phyloP scores from a whole-genome alignment of 805 yeast species.

The Candida krabiensis region DNA sequence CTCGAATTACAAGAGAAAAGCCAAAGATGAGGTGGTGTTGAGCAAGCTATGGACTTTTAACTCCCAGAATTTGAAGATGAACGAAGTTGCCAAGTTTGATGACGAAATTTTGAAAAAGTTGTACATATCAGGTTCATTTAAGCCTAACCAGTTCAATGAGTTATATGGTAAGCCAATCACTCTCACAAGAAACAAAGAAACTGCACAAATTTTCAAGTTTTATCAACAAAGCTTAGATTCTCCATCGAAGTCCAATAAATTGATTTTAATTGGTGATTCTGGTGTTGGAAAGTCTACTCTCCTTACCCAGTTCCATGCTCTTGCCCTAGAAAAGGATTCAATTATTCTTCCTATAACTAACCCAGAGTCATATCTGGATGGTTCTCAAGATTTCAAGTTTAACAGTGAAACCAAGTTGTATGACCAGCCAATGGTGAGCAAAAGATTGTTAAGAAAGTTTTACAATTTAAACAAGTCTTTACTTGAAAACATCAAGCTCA shows the following conservation, averaged over 20 bases:
- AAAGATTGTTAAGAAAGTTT: slow-evolving; percentile 55
- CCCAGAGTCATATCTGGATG: slow-evolving; percentile 64
- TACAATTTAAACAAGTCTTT: slow-evolving; percentile 43
- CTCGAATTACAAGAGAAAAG: slow-evolving; percentile 25
- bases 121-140: slow-evolving; percentile 59
- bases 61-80: slow-evolving; percentile 14
- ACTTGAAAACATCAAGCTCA: slow-evolving; percentile 33
- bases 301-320: slow-evolving; percentile 66
- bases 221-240: slow-evolving; percentile 34
- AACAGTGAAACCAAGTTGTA: slow-evolving; percentile 49
- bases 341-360: slow-evolving; percentile 65
- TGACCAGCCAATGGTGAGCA: slow-evolving; percentile 78
- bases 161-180: slow-evolving; percentile 60
- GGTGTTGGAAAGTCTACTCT: slow-evolving; percentile 82
- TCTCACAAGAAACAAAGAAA: slow-evolving; percentile 52
- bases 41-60: slow-evolving; percentile 19
- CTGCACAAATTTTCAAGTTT: slow-evolving; percentile 38
- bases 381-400: slow-evolving; percentile 65
- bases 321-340: slow-evolving; percentile 39
- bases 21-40: slow-evolving; percentile 21
- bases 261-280: slow-evolving; percentile 61
- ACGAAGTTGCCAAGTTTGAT: slow-evolving; percentile 42
- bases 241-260: slow-evolving; percentile 44
- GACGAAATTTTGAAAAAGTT: slow-evolving; percentile 43
- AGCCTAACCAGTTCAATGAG: slow-evolving; percentile 68